Conservation (phyloP, 2,329 filamentous ascomycete genomes). For the Fusarium begoniae region DNA sequence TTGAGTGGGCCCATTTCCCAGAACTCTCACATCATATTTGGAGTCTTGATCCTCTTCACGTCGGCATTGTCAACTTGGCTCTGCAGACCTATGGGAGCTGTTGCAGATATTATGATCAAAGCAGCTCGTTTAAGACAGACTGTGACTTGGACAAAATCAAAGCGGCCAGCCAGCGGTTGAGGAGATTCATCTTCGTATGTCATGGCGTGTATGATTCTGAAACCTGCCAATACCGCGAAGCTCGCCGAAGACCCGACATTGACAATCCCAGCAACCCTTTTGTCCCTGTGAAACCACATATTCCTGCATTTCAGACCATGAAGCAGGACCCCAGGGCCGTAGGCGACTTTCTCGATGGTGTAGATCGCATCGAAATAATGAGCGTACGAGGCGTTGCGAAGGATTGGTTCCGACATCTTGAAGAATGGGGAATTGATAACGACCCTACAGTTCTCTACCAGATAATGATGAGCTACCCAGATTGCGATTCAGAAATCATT, state of each 20-base stretch:
- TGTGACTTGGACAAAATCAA: not conserved
- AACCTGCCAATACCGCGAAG: not conserved
- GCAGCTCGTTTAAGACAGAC: not conserved
- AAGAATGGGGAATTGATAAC: not conserved
- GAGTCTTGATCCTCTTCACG: not conserved
- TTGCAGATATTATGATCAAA: not conserved
- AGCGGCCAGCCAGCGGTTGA: not conserved
- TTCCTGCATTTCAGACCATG: not conserved
- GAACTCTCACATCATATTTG: not conserved
- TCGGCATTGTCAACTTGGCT: not conserved
- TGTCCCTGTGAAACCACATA: not conserved
- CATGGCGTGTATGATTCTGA: not conserved
- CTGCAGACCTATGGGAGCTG: not conserved
- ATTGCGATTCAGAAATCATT: not conserved
- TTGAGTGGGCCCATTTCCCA: not conserved
- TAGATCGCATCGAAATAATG: accelerated
- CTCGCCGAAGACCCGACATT: accelerated
- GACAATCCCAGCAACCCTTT: not conserved
- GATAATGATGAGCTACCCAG: not conserved
- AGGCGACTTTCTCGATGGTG: not conserved
- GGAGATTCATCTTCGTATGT: not conserved
- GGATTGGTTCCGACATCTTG: not conserved
- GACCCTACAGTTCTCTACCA: not conserved
- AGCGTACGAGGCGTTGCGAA: accelerated
- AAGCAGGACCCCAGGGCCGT: not conserved